These are phyloP conservation scores for Suillus hirtellus DNA, from an alignment of 768 basidiomycete species.

Conservation along the genomic window DNA sequence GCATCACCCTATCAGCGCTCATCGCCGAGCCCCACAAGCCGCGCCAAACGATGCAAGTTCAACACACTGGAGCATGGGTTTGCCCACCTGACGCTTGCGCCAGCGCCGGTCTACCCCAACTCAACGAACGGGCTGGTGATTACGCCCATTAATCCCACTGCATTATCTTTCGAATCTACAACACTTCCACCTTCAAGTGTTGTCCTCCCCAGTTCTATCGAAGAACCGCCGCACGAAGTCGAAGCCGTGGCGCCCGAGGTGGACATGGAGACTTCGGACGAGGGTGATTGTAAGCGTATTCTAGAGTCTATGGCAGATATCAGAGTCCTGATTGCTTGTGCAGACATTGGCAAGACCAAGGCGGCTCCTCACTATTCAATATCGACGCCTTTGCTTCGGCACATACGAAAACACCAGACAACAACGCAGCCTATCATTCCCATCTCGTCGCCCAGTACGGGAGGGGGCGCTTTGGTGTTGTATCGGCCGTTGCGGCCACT, in stretches of 20 bases:
- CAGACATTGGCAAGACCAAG: not conserved
- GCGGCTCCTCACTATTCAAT: not conserved
- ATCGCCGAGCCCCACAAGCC: constrained; percentile 46
- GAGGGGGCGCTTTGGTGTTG: constrained; percentile 52
- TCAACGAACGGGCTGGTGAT: constrained; percentile 6
- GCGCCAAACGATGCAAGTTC: constrained; percentile 50
- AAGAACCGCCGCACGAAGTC: constrained; percentile 38
- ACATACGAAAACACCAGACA: constrained; percentile 38
- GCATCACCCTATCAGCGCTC: constrained; percentile 18
- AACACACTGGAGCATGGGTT: constrained; percentile 56
- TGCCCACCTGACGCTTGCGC: constrained; percentile 46
- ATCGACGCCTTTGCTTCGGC: constrained; percentile 46
- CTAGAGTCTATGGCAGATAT: too few relatives aligned
- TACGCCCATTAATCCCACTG: constrained; percentile 9
- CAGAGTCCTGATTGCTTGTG: not conserved
- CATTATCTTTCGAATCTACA: constrained; percentile 3
- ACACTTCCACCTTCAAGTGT: constrained; percentile 19
- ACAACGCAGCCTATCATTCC: constrained; percentile 23
- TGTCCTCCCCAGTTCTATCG: constrained; percentile 39
- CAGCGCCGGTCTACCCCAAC: not conserved
- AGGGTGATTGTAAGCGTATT: constrained; percentile 56
- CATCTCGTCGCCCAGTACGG: constrained; percentile 13
- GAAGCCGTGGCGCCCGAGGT: constrained; percentile 45
- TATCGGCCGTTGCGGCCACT: constrained; percentile 44
- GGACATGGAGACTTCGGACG: constrained; percentile 72